Evolutionary conservation across 192 early-diverging fungal species (phyloP), one percentile per base, ranked within the genome.

Genomic region (Pilobolus umbonatus): DNA sequence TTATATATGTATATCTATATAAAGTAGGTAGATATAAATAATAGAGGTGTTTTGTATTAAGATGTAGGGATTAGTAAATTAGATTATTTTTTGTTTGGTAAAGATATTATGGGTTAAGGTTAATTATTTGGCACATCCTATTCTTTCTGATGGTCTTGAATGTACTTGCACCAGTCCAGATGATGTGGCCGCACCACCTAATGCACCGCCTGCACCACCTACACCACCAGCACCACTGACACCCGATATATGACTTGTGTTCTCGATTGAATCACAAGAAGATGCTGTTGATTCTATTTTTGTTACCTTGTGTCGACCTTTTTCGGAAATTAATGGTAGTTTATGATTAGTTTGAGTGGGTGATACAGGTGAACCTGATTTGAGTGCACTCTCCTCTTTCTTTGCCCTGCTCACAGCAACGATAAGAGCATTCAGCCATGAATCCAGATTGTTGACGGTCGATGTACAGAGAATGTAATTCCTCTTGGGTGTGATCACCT

Each of bases 401-500:
- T 73, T 68, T 10, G 67, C 72, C 48, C 66, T 65, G 21, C 65
- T 25, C 4, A 75, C 68, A 15, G 73, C 81, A 10, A 78, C 70
- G 48, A 67, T 65, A 3, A 83, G 61, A 0, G 78, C 76, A 40
- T 77, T 69, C 14, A 83, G 62, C 78, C 81, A 83, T 28, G 65
- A 61, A 31, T 76, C 64, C 28, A 78, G 53, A 2, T 76, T 70
- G 14, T 72, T 63, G 28, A 73, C 71, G 28, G 74, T 69, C 8
- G 55, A 44, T 11, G 76, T 78, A 65, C 76, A 80, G 25, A 73
- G 59, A 19, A 83, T 68, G 69, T 76, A 80, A 31, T 61, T 78
- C 38, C 76, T 67, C 45, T 80, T 83, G 5, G 67, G 62, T 22
- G 75, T 78, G 14, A 83, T 74, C 11, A 83, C 73, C 54, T 79